Evolutionary conservation across 768 basidiomycete genomes (phyloP).

Genomic region (Pholiota molesta): DNA sequence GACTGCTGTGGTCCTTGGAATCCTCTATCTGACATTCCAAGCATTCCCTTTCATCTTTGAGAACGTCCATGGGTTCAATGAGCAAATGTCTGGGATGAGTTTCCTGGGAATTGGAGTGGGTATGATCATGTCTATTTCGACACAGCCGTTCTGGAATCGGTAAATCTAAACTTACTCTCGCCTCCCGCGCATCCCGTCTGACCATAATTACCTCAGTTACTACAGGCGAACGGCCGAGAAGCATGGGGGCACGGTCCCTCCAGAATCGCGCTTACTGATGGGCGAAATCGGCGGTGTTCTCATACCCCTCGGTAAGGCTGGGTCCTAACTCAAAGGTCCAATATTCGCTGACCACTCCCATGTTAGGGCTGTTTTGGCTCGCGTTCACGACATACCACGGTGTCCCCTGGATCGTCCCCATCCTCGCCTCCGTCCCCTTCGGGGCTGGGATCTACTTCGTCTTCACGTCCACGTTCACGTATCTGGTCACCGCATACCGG

Average conservation of each 20-base stretch:
- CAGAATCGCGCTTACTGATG: constrained; percentile 67
- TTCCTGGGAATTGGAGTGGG: constrained; percentile 68
- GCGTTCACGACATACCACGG: constrained; percentile 54
- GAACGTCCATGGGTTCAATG: constrained; percentile 47
- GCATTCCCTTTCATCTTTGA: constrained; percentile 61
- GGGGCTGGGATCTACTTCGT: constrained; percentile 67
- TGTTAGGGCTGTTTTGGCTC: constrained; percentile 58
- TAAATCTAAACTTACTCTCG: constrained; percentile 27
- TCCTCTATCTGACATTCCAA: constrained; percentile 45
- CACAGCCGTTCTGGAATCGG: constrained; percentile 62
- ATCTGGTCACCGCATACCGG: constrained; percentile 69
- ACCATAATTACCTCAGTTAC: constrained; percentile 30
- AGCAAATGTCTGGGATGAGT: constrained; percentile 54
- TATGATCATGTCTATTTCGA: constrained; percentile 48
- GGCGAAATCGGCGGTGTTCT: constrained; percentile 71
- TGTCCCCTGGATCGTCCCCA: constrained; percentile 68
- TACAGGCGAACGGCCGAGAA: constrained; percentile 38
- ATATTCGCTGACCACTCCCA: no score
- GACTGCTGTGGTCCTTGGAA: background rate
- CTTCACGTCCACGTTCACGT: constrained; percentile 73
- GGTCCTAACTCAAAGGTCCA: no score
- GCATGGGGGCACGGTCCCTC: constrained; percentile 53
- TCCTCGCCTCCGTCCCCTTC: constrained; percentile 67
- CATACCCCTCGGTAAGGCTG: constrained; percentile 43
- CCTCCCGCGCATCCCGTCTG: background rate